Percentiles rank a stretch among this genome's conserved stretches.
Conservation (phyloP, 768 basidiomycete species). For the Boletales sp. region DNA sequence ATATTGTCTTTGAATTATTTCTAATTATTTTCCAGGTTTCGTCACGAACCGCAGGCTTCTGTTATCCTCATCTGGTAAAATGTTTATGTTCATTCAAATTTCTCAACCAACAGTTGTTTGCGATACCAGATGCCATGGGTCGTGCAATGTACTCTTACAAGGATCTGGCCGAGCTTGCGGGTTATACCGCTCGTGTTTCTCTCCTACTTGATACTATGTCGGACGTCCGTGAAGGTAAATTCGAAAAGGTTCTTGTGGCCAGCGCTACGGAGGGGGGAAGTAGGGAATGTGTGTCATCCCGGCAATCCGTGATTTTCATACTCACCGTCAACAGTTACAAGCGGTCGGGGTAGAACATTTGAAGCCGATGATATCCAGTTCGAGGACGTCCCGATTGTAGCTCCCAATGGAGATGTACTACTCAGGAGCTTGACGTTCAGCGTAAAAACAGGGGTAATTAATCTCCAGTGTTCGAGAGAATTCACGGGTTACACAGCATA, state of each 20-base stretch:
- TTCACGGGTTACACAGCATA: not conserved
- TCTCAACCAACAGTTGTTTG: not conserved
- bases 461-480: not conserved
- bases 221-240: conserved; percentile 79
- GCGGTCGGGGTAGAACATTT: conserved; percentile 72
- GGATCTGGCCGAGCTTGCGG: conserved; percentile 92
- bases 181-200: conserved; percentile 90
- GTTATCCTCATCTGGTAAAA: conserved; percentile 75
- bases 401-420: conserved; percentile 92
- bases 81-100: conserved; percentile 1
- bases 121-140: conserved; percentile 77
- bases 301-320: not conserved
- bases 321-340: conserved; percentile 54
- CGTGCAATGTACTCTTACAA: conserved; percentile 98
- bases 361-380: conserved; percentile 90
- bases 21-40: conserved; percentile 57
- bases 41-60: conserved; percentile 93
- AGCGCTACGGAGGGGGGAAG: conserved; percentile 72
- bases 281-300: conserved; percentile 55
- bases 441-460: conserved; percentile 75
- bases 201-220: conserved; percentile 87
- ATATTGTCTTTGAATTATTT: not conserved
- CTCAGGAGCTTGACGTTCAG: conserved; percentile 82
- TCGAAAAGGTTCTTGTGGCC: conserved; percentile 83
- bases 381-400: conserved; percentile 91